phyloP scores from a whole-genome alignment of 306 rosid species.

The Arachis stenosperma region DNA sequence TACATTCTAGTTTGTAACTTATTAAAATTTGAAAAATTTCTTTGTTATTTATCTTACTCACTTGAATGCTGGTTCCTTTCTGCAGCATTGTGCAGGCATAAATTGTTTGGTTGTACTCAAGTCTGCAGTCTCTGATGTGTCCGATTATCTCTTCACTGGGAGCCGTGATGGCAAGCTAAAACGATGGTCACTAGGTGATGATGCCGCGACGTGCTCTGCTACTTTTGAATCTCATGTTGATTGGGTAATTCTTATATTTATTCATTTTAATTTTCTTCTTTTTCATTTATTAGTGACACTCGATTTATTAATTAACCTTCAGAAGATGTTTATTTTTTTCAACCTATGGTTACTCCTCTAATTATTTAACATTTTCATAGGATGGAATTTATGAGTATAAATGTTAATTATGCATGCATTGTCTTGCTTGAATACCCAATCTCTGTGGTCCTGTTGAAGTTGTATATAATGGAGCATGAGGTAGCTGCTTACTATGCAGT shows the following conservation, averaged over 20 bases:
- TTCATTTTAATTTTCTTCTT: neutral
- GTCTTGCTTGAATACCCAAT: constrained; percentile 18
- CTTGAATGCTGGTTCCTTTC: constrained; percentile 42
- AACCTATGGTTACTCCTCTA: too few species aligned
- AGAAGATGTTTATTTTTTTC: neutral
- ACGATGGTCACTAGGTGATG: constrained; percentile 71
- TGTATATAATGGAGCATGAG: constrained; percentile 6
- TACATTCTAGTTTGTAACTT: constrained; percentile 9
- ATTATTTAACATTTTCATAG: neutral
- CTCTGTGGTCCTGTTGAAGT: constrained; percentile 9
- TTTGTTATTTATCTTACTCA: neutral
- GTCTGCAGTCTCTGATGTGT: constrained; percentile 52
- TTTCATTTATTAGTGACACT: constrained; percentile 26
- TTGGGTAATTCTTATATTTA: constrained; percentile 60
- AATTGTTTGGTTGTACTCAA: constrained; percentile 68
- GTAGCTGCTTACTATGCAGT: constrained; percentile 15
- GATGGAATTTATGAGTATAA: constrained; percentile 4
- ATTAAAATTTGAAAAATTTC: neutral
- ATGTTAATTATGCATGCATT: constrained; percentile 2
- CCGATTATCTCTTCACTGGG: constrained; percentile 75
- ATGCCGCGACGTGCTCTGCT: constrained; percentile 71
- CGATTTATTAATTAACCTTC: constrained; percentile 18
- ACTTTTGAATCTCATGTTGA: constrained; percentile 93
- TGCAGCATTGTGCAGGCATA: constrained; percentile 87
- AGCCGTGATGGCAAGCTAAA: constrained; percentile 87